These are phyloP conservation scores for Entomortierella parvispora DNA, from an alignment of 192 early-diverging fungal genomes.

Conservation along the genomic window DNA sequence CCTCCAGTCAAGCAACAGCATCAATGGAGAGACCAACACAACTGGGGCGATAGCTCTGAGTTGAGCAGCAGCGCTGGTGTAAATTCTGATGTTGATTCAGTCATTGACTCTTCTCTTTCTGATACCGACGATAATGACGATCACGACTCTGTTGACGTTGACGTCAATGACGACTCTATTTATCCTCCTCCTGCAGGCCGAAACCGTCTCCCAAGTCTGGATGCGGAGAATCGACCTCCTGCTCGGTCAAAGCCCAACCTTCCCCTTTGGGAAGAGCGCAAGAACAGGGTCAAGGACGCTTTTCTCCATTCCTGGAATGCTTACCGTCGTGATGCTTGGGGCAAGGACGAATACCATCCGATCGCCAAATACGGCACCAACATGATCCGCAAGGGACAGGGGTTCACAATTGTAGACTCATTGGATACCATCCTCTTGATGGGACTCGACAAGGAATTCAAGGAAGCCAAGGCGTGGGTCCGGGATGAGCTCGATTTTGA, in stretches of 20 bases:
- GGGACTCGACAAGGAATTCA: constrained; percentile 79
- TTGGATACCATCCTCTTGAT: constrained; percentile 88
- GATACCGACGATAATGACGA: constrained; percentile 10
- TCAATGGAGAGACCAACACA: constrained; percentile 9
- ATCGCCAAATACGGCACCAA: constrained; percentile 73
- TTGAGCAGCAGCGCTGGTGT: background rate
- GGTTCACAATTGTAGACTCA: constrained; percentile 86
- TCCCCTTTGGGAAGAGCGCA: constrained; percentile 62
- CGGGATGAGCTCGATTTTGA: constrained; percentile 70
- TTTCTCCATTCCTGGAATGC: constrained; percentile 83
- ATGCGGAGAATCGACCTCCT: background rate
- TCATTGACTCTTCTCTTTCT: background rate
- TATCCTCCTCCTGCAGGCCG: no score
- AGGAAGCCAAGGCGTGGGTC: constrained; percentile 74
- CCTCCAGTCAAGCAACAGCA: constrained; percentile 9
- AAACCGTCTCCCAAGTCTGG: background rate
- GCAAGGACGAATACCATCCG: constrained; percentile 86
- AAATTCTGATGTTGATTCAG: background rate
- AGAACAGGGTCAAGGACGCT: constrained; percentile 69
- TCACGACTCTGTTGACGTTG: no score
- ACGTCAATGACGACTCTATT: no score
- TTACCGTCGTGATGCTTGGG: constrained; percentile 81
- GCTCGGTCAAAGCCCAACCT: constrained; percentile 1
- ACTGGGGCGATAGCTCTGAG: constrained; percentile 5
- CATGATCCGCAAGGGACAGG: constrained; percentile 70